Evolutionary conservation across 371 early-diverging fungal species (phyloP), one percentile per base, ranked within the genome.

Genomic region (Thermomucor indicae-seudaticae): DNA sequence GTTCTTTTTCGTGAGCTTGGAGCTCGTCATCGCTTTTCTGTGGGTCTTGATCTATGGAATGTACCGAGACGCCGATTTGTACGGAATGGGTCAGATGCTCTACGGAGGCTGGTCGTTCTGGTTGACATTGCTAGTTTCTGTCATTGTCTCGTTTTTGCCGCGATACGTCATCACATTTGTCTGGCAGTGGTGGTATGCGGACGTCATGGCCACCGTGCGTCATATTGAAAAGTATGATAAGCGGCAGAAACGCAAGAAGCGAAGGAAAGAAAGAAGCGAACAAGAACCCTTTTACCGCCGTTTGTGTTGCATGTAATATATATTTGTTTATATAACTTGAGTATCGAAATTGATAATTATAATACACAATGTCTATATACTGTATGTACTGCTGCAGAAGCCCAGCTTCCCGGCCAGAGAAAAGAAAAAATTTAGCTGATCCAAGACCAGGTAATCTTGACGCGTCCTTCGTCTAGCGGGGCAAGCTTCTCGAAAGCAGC

Each of bases 91-190:
- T 37, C 25, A 59, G 7, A 65, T 76, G 45, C 69, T 91, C 11
- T 84, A 83, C 57, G 58, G 73, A 6, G 67, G 75, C 10, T 66
- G 83, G 8, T 61, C 69, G 0, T 94, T 94, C 51, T 95, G 92
- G 88, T 62, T 90, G 44, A 79, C 79, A 17, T 49, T 82, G 24
- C 39, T 79, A 10, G 46, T 88, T 14, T 46, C 81, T 0, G 66
- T 87, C 19, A 65, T 84, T 0, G 47, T 82, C 0, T 79, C 86
- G 0, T 66, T 91, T 38, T 53, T 89, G 27, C 85, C 89, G 4
- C 73, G 89, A 2, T 92, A 71, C 60, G 38, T 76, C 0, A 53
- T 78, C 17, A 58, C 75, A 20, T 88, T 81, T 60, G 62, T 81
- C 32, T 75, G 70, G 53, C 79, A 79, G 53, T 79, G 82, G 68